Base-by-base conservation (phyloP, 805 yeast genomes). In the Kodamaea laetipori region DNA sequence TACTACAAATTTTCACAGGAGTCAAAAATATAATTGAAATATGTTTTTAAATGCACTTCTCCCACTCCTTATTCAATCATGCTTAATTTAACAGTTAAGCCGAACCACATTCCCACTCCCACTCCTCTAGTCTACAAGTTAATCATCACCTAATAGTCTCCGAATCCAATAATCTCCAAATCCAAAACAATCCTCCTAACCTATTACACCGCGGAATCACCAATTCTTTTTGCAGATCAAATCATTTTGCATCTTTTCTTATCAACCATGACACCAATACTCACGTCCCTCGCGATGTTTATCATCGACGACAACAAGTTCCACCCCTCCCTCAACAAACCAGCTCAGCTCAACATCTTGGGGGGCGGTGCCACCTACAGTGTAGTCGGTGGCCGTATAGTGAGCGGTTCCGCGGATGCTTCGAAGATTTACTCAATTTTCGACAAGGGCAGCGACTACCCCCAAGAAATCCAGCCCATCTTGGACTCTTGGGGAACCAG, bases 351-450 rank as follows among this genome's bases (percentile, higher is more conserved):
- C 48, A 61, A 86, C 57, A 72, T 90, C 6, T 71, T 87, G 37
- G 98, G 98, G 0, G 98, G 98, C 2, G 98, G 90, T 2, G 97
- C 95, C 0, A 78, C 92, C 0, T 90, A 77, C 60, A 90, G 90
- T 1, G 77, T 82, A 1, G 66, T 85, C 11, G 97, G 97, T 0
- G 81, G 88, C 0, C 67, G 90, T 17, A 68, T 86, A 39, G 68
- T 80, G 1, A 56, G 77, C 6, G 74, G 78, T 0, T 74, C 82
- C 2, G 85, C 90, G 67, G 23, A 28, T 11, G 23, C 45, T 3
- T 10, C 15, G 9, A 19, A n/a, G 9, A 31, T 42, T 9, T 32
- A 32, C 37, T 36, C 41, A 15, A 77, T 90, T 8, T 74, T 90
- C 1, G 97, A 90, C 57, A 73, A 78, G 41, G 98, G 98, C 0